Conservation (phyloP, 1,284 basidiomycete genomes). For the Cutaneotrichosporon spelunceum region DNA sequence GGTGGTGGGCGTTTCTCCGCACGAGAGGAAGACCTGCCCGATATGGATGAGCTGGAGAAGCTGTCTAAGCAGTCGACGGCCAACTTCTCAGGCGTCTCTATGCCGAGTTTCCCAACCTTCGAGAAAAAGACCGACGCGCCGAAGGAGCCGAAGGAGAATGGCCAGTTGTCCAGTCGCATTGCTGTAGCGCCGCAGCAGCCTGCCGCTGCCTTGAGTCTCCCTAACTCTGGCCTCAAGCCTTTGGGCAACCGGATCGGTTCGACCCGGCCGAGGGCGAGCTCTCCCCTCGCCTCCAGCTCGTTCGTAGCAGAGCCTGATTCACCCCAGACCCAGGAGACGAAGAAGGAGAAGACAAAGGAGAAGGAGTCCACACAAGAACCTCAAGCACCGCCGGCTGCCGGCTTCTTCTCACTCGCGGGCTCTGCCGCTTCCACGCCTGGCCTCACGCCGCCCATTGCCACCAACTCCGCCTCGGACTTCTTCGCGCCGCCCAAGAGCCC, state of each 20-base stretch:
- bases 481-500: constrained; percentile 24
- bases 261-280: constrained; percentile 43
- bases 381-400: constrained; percentile 16
- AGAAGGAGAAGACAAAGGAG: background rate
- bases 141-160: background rate
- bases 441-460: constrained; percentile 30
- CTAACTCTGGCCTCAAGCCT: constrained; percentile 22
- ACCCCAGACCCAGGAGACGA: constrained; percentile 26
- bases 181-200: constrained; percentile 12
- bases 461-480: constrained; percentile 26
- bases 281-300: constrained; percentile 41
- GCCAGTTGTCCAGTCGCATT: constrained; percentile 20
- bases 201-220: constrained; percentile 19
- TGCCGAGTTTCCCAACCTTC: constrained; percentile 25
- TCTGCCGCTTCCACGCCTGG: constrained; percentile 12
- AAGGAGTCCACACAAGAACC: constrained; percentile 5
- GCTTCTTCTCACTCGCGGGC: constrained; percentile 26
- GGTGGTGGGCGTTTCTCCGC: constrained; percentile 46
- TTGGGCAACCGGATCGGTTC: constrained; percentile 19
- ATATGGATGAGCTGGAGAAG: constrained; percentile 46
- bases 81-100: constrained; percentile 42
- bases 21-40: constrained; percentile 48
- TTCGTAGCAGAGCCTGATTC: constrained; percentile 43
- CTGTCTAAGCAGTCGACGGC: constrained; percentile 37
- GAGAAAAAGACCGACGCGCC: constrained; percentile 8